These are phyloP conservation scores for Syzygium aqueum DNA, from an alignment of 345 rosid genomes.

Conservation along the genomic window DNA sequence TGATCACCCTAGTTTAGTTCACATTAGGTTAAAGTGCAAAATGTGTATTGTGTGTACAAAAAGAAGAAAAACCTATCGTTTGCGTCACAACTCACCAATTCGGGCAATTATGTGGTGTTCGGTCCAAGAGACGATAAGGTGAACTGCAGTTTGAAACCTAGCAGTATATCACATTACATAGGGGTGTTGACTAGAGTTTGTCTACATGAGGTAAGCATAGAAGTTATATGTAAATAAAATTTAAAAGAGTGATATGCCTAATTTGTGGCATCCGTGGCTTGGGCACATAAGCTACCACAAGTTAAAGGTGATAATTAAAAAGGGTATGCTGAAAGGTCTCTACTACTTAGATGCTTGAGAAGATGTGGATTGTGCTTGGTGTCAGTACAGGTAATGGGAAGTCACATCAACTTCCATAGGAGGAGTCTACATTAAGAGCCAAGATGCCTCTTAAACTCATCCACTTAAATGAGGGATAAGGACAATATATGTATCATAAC, in stretches of 20 bases:
- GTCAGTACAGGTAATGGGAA: not conserved
- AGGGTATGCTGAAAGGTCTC: not conserved
- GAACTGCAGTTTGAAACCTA: not conserved
- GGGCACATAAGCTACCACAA: not conserved
- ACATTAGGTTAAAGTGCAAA: too few species aligned
- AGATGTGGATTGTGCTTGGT: not conserved
- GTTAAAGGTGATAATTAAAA: not conserved
- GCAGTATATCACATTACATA: not conserved
- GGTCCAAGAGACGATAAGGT: too few species aligned
- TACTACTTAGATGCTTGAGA: not conserved
- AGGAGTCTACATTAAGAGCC: not conserved
- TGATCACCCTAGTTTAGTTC: too few species aligned
- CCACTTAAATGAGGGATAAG: not conserved
- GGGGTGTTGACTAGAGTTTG: not conserved
- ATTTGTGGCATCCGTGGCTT: not conserved
- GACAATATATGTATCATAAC: too few species aligned
- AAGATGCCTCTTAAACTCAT: not conserved
- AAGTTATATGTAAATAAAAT: not conserved
- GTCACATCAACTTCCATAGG: not conserved
- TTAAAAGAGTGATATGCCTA: not conserved
- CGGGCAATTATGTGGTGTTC: too few species aligned
- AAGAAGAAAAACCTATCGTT: too few species aligned
- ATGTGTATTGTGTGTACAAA: too few species aligned
- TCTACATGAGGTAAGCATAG: not conserved
- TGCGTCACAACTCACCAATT: too few species aligned